Conservation (phyloP, 1,139 yeast genomes). For the Diutina mesorugosa region DNA sequence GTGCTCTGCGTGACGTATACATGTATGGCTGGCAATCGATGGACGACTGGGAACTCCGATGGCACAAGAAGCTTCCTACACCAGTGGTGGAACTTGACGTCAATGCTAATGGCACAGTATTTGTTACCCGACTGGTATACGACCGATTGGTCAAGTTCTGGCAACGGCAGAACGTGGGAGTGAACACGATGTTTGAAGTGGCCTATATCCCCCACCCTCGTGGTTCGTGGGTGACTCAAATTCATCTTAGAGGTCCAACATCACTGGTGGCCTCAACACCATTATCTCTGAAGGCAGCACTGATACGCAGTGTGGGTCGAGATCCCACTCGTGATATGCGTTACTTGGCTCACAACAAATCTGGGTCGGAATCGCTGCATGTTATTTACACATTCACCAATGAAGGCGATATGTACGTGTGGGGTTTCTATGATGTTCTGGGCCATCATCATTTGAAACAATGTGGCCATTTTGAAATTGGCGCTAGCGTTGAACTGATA, state of each 20-base stretch:
- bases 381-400: constrained; percentile 49
- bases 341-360: neutral
- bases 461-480: constrained; percentile 45
- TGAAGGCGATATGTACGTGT: constrained; percentile 47
- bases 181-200: constrained; percentile 58
- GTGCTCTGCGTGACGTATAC: constrained; percentile 34
- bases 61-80: constrained; percentile 44
- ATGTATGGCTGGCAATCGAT: constrained; percentile 38
- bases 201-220: constrained; percentile 52
- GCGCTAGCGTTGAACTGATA: neutral
- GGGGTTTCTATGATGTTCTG: constrained; percentile 59
- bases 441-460: constrained; percentile 44
- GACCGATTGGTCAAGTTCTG: constrained; percentile 68
- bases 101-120: constrained; percentile 52
- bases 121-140: constrained; percentile 44
- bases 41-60: constrained; percentile 27
- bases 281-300: neutral
- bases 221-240: constrained; percentile 33
- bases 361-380: constrained; percentile 10
- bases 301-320: neutral
- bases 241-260: neutral
- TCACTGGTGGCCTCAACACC: neutral
- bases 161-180: constrained; percentile 59
- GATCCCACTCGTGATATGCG: neutral
- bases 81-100: constrained; percentile 43